Conservation (phyloP, 176 grass and related monocot genomes). For the Tillandsia leiboldiana region DNA sequence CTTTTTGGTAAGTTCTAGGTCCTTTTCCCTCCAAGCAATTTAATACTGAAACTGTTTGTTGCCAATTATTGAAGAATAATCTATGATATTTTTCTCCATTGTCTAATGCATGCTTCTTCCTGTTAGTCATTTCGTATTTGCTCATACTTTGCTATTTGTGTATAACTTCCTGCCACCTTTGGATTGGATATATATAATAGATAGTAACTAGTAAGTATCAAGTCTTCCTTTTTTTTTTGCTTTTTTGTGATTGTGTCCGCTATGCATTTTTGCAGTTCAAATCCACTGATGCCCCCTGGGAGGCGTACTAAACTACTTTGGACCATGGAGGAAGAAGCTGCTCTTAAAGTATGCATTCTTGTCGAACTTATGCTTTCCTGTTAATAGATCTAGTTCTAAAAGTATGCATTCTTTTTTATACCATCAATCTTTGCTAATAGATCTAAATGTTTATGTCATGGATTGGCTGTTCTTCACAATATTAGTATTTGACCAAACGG, state of each 20-base stretch:
- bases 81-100: background rate
- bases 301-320: conserved; percentile 44
- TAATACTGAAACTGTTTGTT: too few relatives aligned
- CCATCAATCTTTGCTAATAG: background rate
- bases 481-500: background rate
- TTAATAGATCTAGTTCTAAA: too few relatives aligned
- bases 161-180: background rate
- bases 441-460: background rate
- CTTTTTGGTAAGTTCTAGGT: background rate
- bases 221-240: too few relatives aligned
- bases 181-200: background rate
- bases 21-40: too few relatives aligned
- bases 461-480: background rate
- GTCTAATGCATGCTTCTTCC: background rate
- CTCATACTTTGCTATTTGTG: background rate
- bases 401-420: too few relatives aligned
- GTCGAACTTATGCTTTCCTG: background rate
- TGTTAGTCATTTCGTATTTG: background rate
- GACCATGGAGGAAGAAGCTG: conserved; percentile 39
- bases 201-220: background rate
- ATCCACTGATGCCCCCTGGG: conserved; percentile 22
- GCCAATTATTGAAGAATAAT: background rate
- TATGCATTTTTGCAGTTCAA: conserved; percentile 36
- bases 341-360: conserved; percentile 42
- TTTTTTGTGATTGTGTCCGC: background rate